Evolutionary conservation across 768 basidiomycete species (phyloP).

Genomic region (Russula abietina): DNA sequence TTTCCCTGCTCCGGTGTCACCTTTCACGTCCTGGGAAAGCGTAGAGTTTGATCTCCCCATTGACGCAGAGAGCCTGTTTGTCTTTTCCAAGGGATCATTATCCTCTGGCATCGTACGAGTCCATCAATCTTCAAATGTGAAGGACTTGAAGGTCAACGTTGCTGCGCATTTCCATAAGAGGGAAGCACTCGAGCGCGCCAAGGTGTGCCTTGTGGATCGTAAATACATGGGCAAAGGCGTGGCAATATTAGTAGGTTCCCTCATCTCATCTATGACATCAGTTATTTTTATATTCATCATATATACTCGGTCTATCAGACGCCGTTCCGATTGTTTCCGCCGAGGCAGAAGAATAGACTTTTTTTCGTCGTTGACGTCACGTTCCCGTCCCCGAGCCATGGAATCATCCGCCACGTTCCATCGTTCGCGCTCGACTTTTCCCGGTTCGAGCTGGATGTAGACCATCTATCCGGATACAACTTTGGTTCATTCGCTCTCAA

Average conservation of each 20-base stretch:
- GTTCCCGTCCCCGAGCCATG: constrained; percentile 2
- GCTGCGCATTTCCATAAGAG: not conserved
- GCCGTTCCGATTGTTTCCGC: constrained; percentile 4
- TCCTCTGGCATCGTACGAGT: constrained; percentile 12
- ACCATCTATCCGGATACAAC: not conserved
- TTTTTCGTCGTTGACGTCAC: constrained; percentile 10
- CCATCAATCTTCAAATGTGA: not conserved
- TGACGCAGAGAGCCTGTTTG: not conserved
- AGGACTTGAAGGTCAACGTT: constrained; percentile 9
- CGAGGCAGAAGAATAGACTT: not conserved
- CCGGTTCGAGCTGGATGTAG: not conserved
- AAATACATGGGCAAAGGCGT: not conserved
- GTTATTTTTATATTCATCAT: not conserved
- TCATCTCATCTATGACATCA: not conserved
- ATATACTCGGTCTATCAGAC: constrained; percentile 3
- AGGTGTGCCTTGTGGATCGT: constrained; percentile 1
- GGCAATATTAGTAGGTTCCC: constrained; percentile 9
- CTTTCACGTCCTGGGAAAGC: not conserved
- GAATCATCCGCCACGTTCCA: not conserved
- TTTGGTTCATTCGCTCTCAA: constrained; percentile 4
- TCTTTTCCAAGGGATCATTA: constrained; percentile 3
- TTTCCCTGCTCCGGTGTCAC: not conserved
- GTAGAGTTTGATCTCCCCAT: constrained; percentile 10
- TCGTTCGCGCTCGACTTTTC: not conserved
- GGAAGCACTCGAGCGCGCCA: constrained; percentile 2